Percentiles rank a stretch among this genome's conserved stretches.
phyloP scores from a whole-genome alignment of 352 stramenopile genomes.

The Globisporangium orthogonon region DNA sequence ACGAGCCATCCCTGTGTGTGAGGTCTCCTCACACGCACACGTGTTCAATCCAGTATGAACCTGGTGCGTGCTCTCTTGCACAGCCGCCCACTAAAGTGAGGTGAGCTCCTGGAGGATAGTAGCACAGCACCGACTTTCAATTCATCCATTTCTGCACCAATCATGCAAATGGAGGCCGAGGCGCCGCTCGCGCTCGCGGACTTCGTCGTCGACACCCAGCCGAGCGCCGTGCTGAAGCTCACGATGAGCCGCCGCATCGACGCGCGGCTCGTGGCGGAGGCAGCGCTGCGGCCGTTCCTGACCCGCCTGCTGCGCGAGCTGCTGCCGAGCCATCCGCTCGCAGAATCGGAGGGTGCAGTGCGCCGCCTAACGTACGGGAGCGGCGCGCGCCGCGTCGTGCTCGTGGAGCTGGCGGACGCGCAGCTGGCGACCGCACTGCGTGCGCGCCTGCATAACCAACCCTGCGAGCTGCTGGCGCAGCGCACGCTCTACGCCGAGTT shows the following conservation, averaged over 20 bases:
- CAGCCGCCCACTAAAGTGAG: no score
- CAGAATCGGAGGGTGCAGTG: conserved; percentile 14
- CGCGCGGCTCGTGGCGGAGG: conserved; percentile 36
- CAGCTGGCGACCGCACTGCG: conserved; percentile 20
- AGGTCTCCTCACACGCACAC: no score
- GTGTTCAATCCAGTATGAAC: no score
- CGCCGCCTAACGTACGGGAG: conserved; percentile 50
- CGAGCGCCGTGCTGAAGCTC: conserved; percentile 55
- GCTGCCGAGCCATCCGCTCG: conserved; percentile 1
- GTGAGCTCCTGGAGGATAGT: no score
- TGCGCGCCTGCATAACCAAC: conserved; percentile 46
- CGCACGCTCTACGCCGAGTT: conserved; percentile 76
- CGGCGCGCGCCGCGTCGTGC: conserved; percentile 41
- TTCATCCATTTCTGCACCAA: not conserved
- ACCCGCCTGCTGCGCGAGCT: conserved; percentile 3
- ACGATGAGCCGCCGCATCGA: conserved; percentile 70
- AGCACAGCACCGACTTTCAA: no score
- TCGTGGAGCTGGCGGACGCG: conserved; percentile 28
- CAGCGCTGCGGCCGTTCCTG: conserved; percentile 47
- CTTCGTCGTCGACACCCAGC: conserved; percentile 41
- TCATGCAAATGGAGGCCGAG: not conserved
- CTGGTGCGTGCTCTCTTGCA: no score
- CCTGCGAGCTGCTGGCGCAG: conserved; percentile 41
- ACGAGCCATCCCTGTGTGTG: no score
- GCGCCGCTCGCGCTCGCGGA: conserved; percentile 21